These are phyloP conservation scores for Anacardium occidentale DNA, from an alignment of 345 rosid species.

Conservation along the genomic window DNA sequence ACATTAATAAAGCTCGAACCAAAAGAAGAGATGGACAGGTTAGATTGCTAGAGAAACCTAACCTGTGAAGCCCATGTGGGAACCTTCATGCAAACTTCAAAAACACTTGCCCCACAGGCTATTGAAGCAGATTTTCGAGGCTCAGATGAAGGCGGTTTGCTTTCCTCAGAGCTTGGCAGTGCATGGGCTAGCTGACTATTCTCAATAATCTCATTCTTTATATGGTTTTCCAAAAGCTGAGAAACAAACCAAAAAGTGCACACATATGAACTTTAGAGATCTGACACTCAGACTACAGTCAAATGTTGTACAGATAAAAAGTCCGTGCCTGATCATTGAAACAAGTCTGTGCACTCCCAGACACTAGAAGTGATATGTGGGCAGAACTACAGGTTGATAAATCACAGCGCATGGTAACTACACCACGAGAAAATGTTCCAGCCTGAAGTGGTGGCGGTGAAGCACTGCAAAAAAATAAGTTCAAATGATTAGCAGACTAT, in stretches of 20 bases:
- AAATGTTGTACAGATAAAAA: conserved; percentile 1
- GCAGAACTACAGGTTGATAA: conserved; percentile 87
- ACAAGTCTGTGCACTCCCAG: conserved; percentile 98
- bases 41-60: conserved; percentile 19
- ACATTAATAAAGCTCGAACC: not conserved
- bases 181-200: conserved; percentile 75
- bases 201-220: conserved; percentile 85
- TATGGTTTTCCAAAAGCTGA: conserved; percentile 95
- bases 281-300: not conserved
- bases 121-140: conserved; percentile 90
- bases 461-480: conserved; percentile 64
- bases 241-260: conserved; percentile 19
- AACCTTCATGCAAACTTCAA: conserved; percentile 91
- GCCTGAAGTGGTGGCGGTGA: conserved; percentile 99
- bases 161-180: conserved; percentile 51
- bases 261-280: conserved; percentile 4
- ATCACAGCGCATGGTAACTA: conserved; percentile 98
- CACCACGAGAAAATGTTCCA: conserved; percentile 98
- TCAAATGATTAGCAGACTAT: not conserved
- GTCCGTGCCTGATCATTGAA: conserved; percentile 92
- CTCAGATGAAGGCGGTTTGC: conserved; percentile 50
- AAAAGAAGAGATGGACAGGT: not conserved
- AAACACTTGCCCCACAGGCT: conserved; percentile 93
- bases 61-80: conserved; percentile 99
- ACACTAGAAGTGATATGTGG: conserved; percentile 86